These are phyloP conservation scores for Vitis labrusca DNA, from an alignment of 164 flowering plant genomes.

Conservation along the genomic window DNA sequence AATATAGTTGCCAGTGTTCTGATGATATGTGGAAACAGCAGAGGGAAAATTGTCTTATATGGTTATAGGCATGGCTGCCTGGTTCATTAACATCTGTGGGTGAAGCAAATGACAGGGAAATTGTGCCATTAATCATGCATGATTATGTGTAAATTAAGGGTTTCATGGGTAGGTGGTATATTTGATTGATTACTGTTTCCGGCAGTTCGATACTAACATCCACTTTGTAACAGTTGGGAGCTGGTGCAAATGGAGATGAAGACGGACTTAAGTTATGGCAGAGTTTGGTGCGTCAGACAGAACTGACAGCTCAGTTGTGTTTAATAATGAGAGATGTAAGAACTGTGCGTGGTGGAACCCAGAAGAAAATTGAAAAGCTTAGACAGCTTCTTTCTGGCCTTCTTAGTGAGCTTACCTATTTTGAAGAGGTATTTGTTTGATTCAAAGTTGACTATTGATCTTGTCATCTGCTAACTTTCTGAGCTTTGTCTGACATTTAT, in stretches of 20 bases:
- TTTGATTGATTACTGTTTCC: background rate
- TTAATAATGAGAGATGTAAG: constrained; percentile 92
- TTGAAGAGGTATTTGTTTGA: constrained; percentile 78
- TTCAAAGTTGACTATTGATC: background rate
- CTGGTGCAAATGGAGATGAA: constrained; percentile 68
- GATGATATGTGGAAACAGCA: too few species aligned
- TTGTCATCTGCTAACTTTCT: background rate
- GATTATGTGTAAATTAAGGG: background rate
- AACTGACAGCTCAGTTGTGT: constrained; percentile 94
- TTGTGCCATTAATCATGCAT: constrained; percentile 1
- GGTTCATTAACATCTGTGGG: background rate
- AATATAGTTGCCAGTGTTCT: too few species aligned
- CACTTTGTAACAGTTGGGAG: constrained; percentile 53
- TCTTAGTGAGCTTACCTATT: constrained; percentile 95
- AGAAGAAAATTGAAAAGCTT: constrained; percentile 95
- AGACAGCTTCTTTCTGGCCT: constrained; percentile 97
- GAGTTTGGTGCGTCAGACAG: constrained; percentile 95
- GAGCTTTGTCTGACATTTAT: background rate
- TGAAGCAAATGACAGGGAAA: background rate
- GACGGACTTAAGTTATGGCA: constrained; percentile 93
- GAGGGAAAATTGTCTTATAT: too few species aligned
- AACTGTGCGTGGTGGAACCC: constrained; percentile 94
- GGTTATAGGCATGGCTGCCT: background rate
- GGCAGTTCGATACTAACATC: background rate
- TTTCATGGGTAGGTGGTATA: background rate